Percentiles rank a stretch among this genome's conserved stretches.
phyloP scores from a whole-genome alignment of 1,139 yeast genomes.

The Taiozyma sp. region DNA sequence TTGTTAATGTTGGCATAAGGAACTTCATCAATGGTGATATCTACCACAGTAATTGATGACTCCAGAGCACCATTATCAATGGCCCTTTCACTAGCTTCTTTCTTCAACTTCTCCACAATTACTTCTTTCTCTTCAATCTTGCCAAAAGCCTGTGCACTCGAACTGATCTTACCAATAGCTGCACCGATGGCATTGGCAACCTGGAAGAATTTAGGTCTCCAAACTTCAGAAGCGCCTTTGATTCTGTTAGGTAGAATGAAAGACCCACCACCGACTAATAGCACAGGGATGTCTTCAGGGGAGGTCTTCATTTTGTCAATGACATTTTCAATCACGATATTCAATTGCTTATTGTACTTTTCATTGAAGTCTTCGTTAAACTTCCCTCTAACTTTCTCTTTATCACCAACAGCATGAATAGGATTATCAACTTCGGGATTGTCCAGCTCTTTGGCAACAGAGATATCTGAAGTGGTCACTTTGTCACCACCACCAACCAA shows the following conservation, averaged over 20 bases:
- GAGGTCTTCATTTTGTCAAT: conserved; percentile 38
- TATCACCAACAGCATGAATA: conserved; percentile 23
- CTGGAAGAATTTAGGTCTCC: conserved; percentile 34
- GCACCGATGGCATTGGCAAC: conserved; percentile 45
- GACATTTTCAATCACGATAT: conserved; percentile 25
- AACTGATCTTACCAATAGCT: conserved; percentile 37
- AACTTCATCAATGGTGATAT: conserved; percentile 31
- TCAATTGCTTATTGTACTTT: conserved; percentile 11
- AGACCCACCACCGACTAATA: conserved; percentile 42
- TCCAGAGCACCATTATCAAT: conserved; percentile 29
- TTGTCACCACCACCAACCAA: conserved; percentile 34
- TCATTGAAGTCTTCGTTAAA: conserved; percentile 13
- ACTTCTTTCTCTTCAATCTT: conserved; percentile 22
- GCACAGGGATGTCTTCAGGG: conserved; percentile 36
- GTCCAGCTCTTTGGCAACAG: conserved; percentile 21
- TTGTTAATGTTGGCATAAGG: conserved; percentile 35
- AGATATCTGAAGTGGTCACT: conserved; percentile 34
- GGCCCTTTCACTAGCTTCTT: conserved; percentile 23
- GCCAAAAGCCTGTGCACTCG: conserved; percentile 23
- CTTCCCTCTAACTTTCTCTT: conserved; percentile 16
- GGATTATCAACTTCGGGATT: conserved; percentile 6
- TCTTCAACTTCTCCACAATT: conserved; percentile 24
- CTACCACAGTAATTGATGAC: conserved; percentile 28
- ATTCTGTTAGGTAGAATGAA: conserved; percentile 32
- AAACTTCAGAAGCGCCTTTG: conserved; percentile 35